A percentile compares a stretch with the other conserved stretches of the same genome.
phyloP scores from a whole-genome alignment of 257 asterid genomes.

The Prunella vulgaris region DNA sequence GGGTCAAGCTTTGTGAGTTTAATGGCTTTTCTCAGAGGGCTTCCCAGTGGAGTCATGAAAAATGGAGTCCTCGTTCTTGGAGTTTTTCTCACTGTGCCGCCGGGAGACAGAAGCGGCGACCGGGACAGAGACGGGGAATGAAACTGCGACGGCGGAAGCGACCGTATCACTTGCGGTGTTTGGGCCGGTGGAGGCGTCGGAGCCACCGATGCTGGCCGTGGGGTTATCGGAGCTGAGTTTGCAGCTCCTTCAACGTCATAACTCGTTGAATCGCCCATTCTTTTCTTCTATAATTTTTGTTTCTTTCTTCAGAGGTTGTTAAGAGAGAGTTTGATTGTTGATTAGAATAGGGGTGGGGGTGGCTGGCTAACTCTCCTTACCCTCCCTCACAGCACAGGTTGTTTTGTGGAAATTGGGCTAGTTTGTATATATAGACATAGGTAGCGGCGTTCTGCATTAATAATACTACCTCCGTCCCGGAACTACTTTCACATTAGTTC shows the following conservation, averaged over 20 bases:
- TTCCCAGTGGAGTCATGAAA: slow-evolving; percentile 72
- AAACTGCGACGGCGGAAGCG: slow-evolving; percentile 71
- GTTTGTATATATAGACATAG: not conserved
- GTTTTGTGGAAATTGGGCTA: slow-evolving; percentile 6
- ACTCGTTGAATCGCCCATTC: slow-evolving; percentile 19
- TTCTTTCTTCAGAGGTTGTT: not conserved
- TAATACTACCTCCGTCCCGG: not conserved
- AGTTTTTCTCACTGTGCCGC: slow-evolving; percentile 36
- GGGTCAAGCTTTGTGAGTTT: slow-evolving; percentile 75
- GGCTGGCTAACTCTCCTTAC: too few relatives aligned
- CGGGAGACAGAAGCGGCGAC: slow-evolving; percentile 60
- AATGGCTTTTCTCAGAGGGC: slow-evolving; percentile 71
- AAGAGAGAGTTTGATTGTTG: not conserved
- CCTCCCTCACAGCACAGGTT: not conserved
- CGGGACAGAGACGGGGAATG: slow-evolving; percentile 80
- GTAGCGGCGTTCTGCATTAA: not conserved
- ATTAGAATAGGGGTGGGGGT: not conserved
- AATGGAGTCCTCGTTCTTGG: slow-evolving; percentile 56
- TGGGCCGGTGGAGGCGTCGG: slow-evolving; percentile 39
- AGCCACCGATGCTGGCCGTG: slow-evolving; percentile 35
- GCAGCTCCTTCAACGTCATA: slow-evolving; percentile 13
- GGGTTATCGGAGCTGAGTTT: slow-evolving; percentile 45
- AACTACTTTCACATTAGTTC: too few relatives aligned
- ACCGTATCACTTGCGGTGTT: slow-evolving; percentile 38
- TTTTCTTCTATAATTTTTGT: not conserved